phyloP scores from a whole-genome alignment of 352 stramenopile species.

The Pythium dissimile region DNA sequence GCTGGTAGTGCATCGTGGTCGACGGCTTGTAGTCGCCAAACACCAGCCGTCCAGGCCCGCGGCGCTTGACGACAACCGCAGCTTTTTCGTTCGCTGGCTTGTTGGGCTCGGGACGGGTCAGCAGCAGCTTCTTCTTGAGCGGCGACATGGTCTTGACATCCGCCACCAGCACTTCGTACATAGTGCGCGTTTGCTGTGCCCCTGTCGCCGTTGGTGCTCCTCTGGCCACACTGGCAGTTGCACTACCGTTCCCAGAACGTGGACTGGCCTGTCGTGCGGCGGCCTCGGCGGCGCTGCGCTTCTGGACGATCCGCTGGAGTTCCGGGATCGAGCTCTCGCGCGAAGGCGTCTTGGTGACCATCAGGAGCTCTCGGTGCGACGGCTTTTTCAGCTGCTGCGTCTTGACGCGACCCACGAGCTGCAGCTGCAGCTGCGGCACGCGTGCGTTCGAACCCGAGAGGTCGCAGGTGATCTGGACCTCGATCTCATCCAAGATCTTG shows the following conservation, averaged over 20 bases:
- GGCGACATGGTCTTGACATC: constrained; percentile 4
- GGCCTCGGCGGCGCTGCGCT: constrained; percentile 22
- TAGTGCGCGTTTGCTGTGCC: not conserved
- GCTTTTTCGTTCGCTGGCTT: constrained; percentile 13
- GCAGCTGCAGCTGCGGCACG: constrained; percentile 68
- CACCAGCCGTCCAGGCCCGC: constrained; percentile 53
- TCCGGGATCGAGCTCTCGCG: constrained; percentile 44
- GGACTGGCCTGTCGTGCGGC: constrained; percentile 7
- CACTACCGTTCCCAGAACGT: not conserved
- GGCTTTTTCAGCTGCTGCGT: constrained; percentile 1
- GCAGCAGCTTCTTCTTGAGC: constrained; percentile 11
- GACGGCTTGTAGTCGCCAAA: constrained; percentile 72
- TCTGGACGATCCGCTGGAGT: constrained; percentile 67
- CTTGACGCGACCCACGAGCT: constrained; percentile 60
- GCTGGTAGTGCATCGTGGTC: constrained; percentile 61
- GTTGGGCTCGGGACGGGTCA: constrained; percentile 4
- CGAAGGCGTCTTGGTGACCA: constrained; percentile 2
- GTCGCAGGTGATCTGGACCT: constrained; percentile 81
- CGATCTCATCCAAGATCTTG: constrained; percentile 66
- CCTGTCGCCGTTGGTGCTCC: not conserved
- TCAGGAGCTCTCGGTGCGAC: constrained; percentile 6
- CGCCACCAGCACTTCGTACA: constrained; percentile 20
- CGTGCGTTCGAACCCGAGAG: constrained; percentile 61
- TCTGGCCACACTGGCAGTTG: no score
- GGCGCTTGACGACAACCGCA: constrained; percentile 20